Evolutionary conservation across 2,329 filamentous ascomycete species (phyloP).

Genomic region (Pestalotiopsis fici): DNA sequence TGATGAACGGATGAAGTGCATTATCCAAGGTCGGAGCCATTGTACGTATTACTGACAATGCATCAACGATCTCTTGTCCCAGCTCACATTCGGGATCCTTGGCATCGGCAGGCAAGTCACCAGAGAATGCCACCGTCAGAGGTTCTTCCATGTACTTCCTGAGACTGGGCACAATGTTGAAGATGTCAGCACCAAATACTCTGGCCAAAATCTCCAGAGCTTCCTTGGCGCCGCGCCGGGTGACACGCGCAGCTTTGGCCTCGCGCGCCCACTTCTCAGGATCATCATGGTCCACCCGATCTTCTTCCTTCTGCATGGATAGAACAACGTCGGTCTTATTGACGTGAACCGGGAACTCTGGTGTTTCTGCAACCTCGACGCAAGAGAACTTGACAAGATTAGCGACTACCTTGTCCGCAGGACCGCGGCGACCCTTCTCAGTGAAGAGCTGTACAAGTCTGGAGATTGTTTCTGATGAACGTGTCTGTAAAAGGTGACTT

Average conservation of each 20-base stretch:
- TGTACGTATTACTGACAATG: constrained; percentile 87
- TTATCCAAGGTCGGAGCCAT: constrained; percentile 86
- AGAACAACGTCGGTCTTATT: constrained; percentile 78
- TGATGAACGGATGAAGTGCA: constrained; percentile 76
- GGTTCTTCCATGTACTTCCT: constrained; percentile 80
- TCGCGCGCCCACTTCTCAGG: constrained; percentile 88
- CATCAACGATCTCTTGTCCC: constrained; percentile 93
- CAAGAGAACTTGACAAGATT: constrained; percentile 98
- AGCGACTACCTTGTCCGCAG: constrained; percentile 92
- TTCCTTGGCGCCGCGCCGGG: constrained; percentile 89
- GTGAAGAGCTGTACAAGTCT: constrained; percentile 86
- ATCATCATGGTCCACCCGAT: constrained; percentile 85
- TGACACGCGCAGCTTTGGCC: constrained; percentile 85
- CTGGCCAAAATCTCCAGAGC: constrained; percentile 84
- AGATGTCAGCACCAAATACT: constrained; percentile 75
- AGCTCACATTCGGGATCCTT: constrained; percentile 72
- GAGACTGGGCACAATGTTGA: constrained; percentile 84
- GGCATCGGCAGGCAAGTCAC: constrained; percentile 71
- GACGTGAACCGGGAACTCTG: constrained; percentile 87
- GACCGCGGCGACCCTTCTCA: constrained; percentile 73
- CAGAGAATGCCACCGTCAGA: constrained; percentile 72
- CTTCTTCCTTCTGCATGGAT: constrained; percentile 96
- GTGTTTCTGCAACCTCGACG: constrained; percentile 95
- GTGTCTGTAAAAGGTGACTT: constrained; percentile 82
- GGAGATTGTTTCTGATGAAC: constrained; percentile 83